These are phyloP conservation scores for Citrus glauca DNA, from an alignment of 345 rosid species.

Conservation along the genomic window DNA sequence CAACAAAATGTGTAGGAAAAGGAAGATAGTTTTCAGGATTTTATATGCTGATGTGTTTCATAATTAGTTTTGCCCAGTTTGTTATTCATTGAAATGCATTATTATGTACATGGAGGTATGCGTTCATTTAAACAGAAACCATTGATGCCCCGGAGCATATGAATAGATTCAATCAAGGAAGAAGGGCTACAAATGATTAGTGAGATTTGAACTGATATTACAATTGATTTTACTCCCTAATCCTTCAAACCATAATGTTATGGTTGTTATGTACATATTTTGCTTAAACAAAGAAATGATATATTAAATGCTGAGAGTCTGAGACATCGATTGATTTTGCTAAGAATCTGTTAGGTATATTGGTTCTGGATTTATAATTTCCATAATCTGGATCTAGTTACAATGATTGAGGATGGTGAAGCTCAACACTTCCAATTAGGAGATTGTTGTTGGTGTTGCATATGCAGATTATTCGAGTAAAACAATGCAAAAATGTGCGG, in stretches of 20 bases:
- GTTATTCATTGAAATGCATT: slow-evolving; percentile 9
- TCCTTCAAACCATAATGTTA: background rate
- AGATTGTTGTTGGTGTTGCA: background rate
- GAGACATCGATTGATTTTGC: background rate
- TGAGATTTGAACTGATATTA: background rate
- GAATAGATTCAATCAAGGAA: slow-evolving; percentile 11
- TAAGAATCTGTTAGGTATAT: background rate
- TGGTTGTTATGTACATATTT: background rate
- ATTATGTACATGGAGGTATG: slow-evolving; percentile 13
- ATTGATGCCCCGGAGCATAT: background rate
- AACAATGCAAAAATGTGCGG: background rate
- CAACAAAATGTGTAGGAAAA: background rate
- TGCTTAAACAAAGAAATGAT: background rate
- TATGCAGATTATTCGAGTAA: background rate
- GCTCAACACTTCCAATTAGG: background rate
- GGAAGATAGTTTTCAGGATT: background rate
- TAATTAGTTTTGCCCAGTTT: background rate
- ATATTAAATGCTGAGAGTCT: background rate
- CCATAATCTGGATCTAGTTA: background rate
- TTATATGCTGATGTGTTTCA: background rate
- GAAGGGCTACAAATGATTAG: background rate
- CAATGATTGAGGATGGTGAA: background rate
- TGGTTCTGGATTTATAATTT: background rate
- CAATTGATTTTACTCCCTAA: background rate
- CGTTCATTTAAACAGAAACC: background rate